These are phyloP conservation scores for Hyphopichia buzzinii DNA, from an alignment of 1,139 yeast genomes.

Conservation along the genomic window DNA sequence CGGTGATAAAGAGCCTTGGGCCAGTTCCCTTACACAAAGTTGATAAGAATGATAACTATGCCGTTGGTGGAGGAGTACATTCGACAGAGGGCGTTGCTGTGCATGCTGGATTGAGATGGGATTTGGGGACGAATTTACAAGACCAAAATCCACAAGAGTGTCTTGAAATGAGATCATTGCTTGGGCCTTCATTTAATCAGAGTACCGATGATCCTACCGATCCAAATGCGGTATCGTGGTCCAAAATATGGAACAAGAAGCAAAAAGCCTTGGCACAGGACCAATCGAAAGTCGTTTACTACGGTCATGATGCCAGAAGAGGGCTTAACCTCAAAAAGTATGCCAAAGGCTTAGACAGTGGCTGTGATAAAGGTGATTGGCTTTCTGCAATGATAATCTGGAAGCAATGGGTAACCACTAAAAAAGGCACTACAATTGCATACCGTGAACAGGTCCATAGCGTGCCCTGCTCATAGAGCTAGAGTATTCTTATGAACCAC, in stretches of 20 bases:
- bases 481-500: background rate
- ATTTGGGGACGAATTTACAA: conserved; percentile 38
- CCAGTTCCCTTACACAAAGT: conserved; percentile 48
- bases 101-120: conserved; percentile 78
- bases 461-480: conserved; percentile 17
- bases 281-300: conserved; percentile 54
- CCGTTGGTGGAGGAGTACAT: conserved; percentile 11
- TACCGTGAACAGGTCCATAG: conserved; percentile 25
- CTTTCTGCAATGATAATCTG: conserved; percentile 65
- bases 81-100: conserved; percentile 61
- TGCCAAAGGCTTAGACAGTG: conserved; percentile 79
- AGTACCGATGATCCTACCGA: conserved; percentile 52
- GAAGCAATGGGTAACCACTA: conserved; percentile 15
- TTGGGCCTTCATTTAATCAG: conserved; percentile 54
- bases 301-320: conserved; percentile 86
- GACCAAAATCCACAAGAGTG: conserved; percentile 64
- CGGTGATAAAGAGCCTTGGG: conserved; percentile 64
- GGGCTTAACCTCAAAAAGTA: conserved; percentile 67
- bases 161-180: conserved; percentile 58
- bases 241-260: conserved; percentile 56
- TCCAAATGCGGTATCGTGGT: conserved; percentile 60
- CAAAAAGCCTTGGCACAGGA: conserved; percentile 34
- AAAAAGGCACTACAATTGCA: conserved; percentile 12
- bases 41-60: conserved; percentile 12
- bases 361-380: conserved; percentile 74